phyloP scores from a whole-genome alignment of 2,329 filamentous ascomycete genomes.

The Cercospora nicotianae region DNA sequence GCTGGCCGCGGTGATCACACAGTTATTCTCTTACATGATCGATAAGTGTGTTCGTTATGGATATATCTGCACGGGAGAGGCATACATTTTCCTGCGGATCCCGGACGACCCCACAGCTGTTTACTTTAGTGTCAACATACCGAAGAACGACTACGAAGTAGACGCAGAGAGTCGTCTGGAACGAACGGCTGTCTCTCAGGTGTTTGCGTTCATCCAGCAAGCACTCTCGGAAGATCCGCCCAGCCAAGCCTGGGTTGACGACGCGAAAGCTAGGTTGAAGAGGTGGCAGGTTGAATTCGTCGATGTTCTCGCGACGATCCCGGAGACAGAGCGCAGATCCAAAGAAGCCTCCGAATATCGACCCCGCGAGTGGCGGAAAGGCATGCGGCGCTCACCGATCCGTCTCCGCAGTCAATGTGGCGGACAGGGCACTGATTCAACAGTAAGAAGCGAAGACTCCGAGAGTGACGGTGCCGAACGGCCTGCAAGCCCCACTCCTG shows the following conservation, averaged over 20 bases:
- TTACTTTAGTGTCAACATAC: slow-evolving; percentile 1
- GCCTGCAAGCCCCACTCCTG: not conserved
- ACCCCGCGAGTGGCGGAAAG: slow-evolving; percentile 1
- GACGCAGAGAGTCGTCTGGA: slow-evolving; percentile 6
- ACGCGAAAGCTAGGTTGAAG: slow-evolving; percentile 1
- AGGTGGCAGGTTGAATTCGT: slow-evolving; percentile 11
- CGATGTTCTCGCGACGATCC: slow-evolving; percentile 6
- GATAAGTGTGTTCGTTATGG: slow-evolving; percentile 14
- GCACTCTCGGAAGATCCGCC: slow-evolving; percentile 3
- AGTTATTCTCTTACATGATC: slow-evolving; percentile 22
- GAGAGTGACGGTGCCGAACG: not conserved
- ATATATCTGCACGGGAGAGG: slow-evolving; percentile 18
- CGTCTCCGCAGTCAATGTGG: not conserved
- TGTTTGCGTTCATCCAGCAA: slow-evolving; percentile 15
- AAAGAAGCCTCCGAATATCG: slow-evolving; percentile 8
- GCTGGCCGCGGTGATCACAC: slow-evolving; percentile 18
- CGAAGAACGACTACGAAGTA: not conserved
- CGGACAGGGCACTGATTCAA: not conserved
- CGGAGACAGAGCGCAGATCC: not conserved
- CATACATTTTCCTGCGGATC: slow-evolving; percentile 15
- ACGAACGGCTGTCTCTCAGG: slow-evolving; percentile 14
- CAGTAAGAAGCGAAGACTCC: not conserved
- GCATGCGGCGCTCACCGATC: not conserved
- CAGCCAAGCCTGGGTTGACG: slow-evolving; percentile 1
- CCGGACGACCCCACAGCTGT: slow-evolving; percentile 9